A percentile compares a stretch with the other conserved stretches of the same genome.
These are phyloP conservation scores for Clonostachys rosea DNA, from an alignment of 2,329 filamentous ascomycete genomes.

Conservation along the genomic window DNA sequence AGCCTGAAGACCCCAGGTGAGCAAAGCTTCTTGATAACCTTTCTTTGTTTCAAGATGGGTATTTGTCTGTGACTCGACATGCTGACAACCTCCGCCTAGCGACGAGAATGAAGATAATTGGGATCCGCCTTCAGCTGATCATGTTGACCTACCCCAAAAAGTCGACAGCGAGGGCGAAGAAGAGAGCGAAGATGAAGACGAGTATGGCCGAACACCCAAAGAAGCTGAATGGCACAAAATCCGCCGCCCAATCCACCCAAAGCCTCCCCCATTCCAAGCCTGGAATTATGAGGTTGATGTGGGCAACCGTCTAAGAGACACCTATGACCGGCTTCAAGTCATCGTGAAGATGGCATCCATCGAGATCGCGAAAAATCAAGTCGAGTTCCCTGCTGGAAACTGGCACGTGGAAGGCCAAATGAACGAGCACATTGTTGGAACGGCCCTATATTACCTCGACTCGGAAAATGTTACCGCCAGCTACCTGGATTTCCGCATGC, in stretches of 20 bases:
- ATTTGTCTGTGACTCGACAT: too few relatives aligned
- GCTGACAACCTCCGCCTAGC: not conserved
- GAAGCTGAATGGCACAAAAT: constrained; percentile 5
- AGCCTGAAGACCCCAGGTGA: constrained; percentile 15
- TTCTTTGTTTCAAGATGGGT: too few relatives aligned
- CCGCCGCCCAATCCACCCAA: constrained; percentile 10
- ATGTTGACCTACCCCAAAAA: too few relatives aligned
- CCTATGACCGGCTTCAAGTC: constrained; percentile 40
- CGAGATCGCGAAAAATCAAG: constrained; percentile 48
- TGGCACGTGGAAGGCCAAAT: constrained; percentile 43
- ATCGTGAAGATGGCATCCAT: constrained; percentile 60
- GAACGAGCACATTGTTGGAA: constrained; percentile 13
- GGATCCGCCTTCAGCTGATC: constrained; percentile 1
- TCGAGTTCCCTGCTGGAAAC: constrained; percentile 34
- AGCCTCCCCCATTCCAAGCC: constrained; percentile 22
- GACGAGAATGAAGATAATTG: constrained; percentile 8
- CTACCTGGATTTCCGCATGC: constrained; percentile 8
- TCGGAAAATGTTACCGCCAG: constrained; percentile 26
- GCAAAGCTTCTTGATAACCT: constrained; percentile 17
- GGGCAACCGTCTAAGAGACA: constrained; percentile 1
- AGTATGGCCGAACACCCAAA: not conserved
- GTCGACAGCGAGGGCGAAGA: not conserved
- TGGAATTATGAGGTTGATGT: constrained; percentile 20
- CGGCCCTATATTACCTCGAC: constrained; percentile 8
- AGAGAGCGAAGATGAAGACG: constrained; percentile 6